These are phyloP conservation scores for Scedosporium dehoogii DNA, from an alignment of 2,329 filamentous ascomycete genomes.

Conservation along the genomic window DNA sequence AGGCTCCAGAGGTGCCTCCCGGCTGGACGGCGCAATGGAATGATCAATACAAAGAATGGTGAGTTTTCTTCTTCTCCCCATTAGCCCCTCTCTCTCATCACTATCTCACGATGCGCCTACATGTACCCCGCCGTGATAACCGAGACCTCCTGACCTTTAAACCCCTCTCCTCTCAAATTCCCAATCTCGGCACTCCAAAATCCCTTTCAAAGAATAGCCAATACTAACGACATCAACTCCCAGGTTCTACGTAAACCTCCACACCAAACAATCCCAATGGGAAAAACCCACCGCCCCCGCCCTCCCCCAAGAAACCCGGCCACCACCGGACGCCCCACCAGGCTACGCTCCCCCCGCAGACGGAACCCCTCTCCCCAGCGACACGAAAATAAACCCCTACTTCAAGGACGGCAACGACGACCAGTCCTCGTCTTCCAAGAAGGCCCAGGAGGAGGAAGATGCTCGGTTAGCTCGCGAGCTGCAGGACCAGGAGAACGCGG, in stretches of 20 bases:
- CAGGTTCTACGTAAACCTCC: slow-evolving; percentile 85
- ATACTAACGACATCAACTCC: too few species aligned
- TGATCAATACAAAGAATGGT: slow-evolving; percentile 81
- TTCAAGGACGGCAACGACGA: slow-evolving; percentile 29
- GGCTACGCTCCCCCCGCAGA: slow-evolving; percentile 43
- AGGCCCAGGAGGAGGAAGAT: slow-evolving; percentile 56
- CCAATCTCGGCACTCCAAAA: not conserved
- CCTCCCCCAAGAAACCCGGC: slow-evolving; percentile 29
- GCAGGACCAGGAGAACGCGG: slow-evolving; percentile 73
- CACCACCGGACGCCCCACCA: slow-evolving; percentile 53
- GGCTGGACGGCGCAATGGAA: slow-evolving; percentile 85
- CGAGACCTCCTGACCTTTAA: slow-evolving; percentile 4
- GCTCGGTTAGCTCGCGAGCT: slow-evolving; percentile 65
- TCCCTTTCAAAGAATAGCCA: not conserved
- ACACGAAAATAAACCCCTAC: slow-evolving; percentile 66
- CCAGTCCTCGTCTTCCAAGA: slow-evolving; percentile 17
- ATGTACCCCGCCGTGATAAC: not conserved
- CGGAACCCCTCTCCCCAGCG: slow-evolving; percentile 26
- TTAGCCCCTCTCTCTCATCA: not conserved
- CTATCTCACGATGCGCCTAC: not conserved
- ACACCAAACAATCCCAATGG: slow-evolving; percentile 87
- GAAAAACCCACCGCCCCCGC: slow-evolving; percentile 66
- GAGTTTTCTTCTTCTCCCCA: slow-evolving; percentile 12
- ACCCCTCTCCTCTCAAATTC: not conserved
- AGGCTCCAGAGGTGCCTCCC: slow-evolving; percentile 49